phyloP scores from a whole-genome alignment of 352 stramenopile species.

The Achlya hypogyna region DNA sequence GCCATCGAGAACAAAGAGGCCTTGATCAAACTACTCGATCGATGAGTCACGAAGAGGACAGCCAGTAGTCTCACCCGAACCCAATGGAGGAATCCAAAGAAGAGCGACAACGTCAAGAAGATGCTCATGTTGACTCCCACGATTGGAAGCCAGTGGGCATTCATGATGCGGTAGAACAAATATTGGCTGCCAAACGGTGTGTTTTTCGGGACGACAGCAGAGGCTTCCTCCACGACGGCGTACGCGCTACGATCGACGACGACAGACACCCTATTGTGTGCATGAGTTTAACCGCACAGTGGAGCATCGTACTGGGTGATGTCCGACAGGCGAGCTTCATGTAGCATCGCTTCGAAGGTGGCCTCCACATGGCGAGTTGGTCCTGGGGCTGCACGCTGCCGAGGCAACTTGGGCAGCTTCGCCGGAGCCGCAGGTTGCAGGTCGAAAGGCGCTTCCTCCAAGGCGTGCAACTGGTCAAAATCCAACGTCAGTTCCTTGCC shows the following conservation, averaged over 20 bases:
- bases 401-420: constrained; percentile 21
- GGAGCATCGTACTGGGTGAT: neutral
- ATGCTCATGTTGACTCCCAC: neutral
- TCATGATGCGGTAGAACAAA: constrained; percentile 11
- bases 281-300: too few relatives aligned
- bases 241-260: too few relatives aligned
- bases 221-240: neutral
- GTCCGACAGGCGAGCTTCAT: neutral
- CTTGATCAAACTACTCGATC: neutral
- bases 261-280: too few relatives aligned
- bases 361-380: neutral
- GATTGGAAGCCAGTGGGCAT: neutral
- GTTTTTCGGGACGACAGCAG: neutral
- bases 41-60: neutral
- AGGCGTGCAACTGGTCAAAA: constrained; percentile 59
- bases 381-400: constrained; percentile 18
- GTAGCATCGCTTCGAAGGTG: neutral
- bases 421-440: neutral
- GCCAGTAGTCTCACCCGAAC: neutral
- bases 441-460: constrained; percentile 49
- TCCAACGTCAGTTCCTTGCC: constrained; percentile 68
- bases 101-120: neutral
- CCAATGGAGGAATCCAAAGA: constrained; percentile 13
- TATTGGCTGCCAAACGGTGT: neutral
- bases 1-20: neutral